Conservation (phyloP, 139 green algal species). For the Volvox africanus region DNA sequence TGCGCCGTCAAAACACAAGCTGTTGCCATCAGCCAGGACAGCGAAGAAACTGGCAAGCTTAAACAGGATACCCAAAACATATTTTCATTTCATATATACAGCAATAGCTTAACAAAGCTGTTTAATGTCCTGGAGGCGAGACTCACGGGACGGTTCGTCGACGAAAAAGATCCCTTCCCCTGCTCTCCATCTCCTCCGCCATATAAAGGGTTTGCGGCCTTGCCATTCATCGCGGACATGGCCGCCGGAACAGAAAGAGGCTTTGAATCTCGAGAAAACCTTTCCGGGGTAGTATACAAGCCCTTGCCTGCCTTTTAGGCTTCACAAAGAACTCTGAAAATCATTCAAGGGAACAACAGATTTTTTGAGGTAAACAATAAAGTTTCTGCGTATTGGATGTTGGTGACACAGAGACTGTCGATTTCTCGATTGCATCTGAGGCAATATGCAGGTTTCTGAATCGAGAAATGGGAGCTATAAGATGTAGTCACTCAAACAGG, state of each 20-base stretch:
- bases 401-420: too few species aligned
- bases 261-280: too few species aligned
- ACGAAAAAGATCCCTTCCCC: background rate
- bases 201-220: background rate
- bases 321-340: too few species aligned
- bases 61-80: background rate
- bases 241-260: background rate
- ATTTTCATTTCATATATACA: background rate
- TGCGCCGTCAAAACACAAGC: background rate
- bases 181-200: background rate
- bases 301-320: too few species aligned
- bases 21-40: background rate
- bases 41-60: background rate
- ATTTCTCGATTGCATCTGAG: too few species aligned
- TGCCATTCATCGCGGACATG: conserved; percentile 1
- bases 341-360: too few species aligned
- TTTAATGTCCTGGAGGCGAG: background rate
- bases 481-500: too few species aligned
- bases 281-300: too few species aligned
- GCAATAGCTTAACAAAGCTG: background rate
- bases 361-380: too few species aligned
- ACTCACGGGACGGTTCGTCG: background rate
- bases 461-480: too few species aligned
- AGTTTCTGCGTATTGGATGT: too few species aligned
- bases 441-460: too few species aligned